These are phyloP conservation scores for Vitis rupestris DNA, from an alignment of 164 flowering plant species.

Conservation along the genomic window DNA sequence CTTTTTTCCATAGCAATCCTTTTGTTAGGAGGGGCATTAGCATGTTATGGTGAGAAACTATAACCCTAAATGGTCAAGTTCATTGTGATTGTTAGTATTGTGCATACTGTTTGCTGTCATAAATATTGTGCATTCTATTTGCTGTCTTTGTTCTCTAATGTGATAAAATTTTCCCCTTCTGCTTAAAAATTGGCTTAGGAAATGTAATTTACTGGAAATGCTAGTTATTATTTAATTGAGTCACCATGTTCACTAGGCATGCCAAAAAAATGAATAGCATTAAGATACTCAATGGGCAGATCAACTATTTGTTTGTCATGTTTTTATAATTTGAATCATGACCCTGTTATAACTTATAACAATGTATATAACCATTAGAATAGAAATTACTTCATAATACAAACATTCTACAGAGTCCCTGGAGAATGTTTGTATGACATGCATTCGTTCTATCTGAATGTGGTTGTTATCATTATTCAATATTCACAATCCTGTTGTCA, in stretches of 20 bases:
- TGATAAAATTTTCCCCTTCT: neutral
- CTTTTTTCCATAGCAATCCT: slow-evolving; percentile 53
- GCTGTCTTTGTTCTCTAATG: neutral
- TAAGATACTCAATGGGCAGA: too few relatives aligned
- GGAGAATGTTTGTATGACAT: too few relatives aligned
- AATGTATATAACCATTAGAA: too few relatives aligned
- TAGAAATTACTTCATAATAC: too few relatives aligned
- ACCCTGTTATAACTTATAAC: too few relatives aligned
- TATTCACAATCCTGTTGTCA: too few relatives aligned
- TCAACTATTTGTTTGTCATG: too few relatives aligned
- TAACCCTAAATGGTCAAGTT: neutral
- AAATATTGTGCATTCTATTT: neutral
- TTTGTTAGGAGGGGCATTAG: slow-evolving; percentile 73
- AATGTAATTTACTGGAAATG: neutral
- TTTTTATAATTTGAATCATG: too few relatives aligned
- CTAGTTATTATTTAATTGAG: neutral
- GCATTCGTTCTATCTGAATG: too few relatives aligned
- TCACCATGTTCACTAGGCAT: neutral
- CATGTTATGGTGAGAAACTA: slow-evolving; percentile 70
- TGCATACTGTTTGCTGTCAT: neutral
- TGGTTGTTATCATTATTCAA: too few relatives aligned
- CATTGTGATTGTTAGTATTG: neutral
- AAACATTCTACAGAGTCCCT: too few relatives aligned
- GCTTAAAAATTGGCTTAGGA: neutral
- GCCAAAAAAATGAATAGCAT: too few relatives aligned